Evolutionary conservation across 2,329 filamentous ascomycete genomes (phyloP).

Genomic region (Pseudocercospora cruenta): DNA sequence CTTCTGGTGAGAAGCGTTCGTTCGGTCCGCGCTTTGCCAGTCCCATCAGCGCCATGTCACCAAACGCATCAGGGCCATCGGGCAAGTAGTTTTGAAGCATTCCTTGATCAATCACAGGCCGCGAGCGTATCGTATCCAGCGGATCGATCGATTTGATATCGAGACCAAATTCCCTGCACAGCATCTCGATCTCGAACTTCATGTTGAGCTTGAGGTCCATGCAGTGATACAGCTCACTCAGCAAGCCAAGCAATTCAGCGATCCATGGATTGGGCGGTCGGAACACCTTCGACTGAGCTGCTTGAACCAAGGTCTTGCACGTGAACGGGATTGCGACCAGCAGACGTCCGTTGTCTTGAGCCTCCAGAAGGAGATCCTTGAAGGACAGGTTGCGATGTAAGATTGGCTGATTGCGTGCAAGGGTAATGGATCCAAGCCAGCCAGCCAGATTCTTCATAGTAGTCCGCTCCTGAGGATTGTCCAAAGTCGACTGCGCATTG

Average conservation of each 20-base stretch:
- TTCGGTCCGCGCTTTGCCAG: conserved; percentile 65
- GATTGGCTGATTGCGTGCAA: conserved; percentile 92
- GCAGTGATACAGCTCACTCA: conserved; percentile 92
- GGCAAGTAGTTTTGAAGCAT: conserved; percentile 44
- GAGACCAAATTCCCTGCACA: conserved; percentile 89
- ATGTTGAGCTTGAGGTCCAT: conserved; percentile 93
- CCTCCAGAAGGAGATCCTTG: conserved; percentile 91
- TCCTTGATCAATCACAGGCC: conserved; percentile 49
- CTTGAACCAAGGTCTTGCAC: conserved; percentile 90
- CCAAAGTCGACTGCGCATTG: conserved; percentile 85
- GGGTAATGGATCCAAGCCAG: conserved; percentile 91
- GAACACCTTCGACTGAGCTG: conserved; percentile 83
- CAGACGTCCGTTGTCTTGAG: conserved; percentile 87
- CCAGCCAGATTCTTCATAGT: conserved; percentile 91
- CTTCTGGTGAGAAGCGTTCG: conserved; percentile 74
- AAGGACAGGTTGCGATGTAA: conserved; percentile 97
- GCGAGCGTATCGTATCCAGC: conserved; percentile 80
- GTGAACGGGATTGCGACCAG: conserved; percentile 95
- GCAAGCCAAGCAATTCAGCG: conserved; percentile 89
- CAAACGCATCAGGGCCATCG: conserved; percentile 72
- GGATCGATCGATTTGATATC: conserved; percentile 91
- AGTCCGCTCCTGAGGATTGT: conserved; percentile 78
- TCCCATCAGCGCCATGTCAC: conserved; percentile 73
- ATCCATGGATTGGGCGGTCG: conserved; percentile 95
- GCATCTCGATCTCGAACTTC: conserved; percentile 97